Evolutionary conservation across 2,329 filamentous ascomycete species (phyloP), one percentile per base, ranked within the genome.

Genomic region (Colletotrichum euphorbiae): DNA sequence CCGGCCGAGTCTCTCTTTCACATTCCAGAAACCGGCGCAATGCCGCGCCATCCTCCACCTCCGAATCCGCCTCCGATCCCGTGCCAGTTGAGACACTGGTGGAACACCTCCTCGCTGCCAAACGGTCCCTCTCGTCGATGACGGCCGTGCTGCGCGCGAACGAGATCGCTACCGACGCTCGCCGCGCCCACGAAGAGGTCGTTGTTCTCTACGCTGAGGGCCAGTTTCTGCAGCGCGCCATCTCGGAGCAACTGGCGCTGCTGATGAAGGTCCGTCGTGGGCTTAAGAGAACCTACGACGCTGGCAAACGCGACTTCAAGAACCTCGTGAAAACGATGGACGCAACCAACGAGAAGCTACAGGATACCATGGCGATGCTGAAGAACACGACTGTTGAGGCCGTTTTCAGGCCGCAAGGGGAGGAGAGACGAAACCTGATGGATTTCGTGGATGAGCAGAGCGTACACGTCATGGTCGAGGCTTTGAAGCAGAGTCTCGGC

Each of bases 121-220:
- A 98, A 77, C 89, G 93, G 50, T 94, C 94, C 1, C 86, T 98
- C 4, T 92, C 92, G 15, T 93, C 93, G 11, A 94, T 97, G 77
- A 89, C 85, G 46, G 90, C 92, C 69, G 93, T 98, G 58, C 90
- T 93, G 76, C 92, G 93, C 68, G 94, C 94, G 71, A 94, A 96
- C 76, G 92, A 97, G 75, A 90, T 98, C 63, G 91, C 96, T 50
- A 93, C 89, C 19, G 84, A 88, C 13, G 93, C 94, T 4, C 90
- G 93, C 38, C 82, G 85, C 36, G 87, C 93, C 38, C 85, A 97
- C 71, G 93, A 97, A 75, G 91, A 96, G 72, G 90, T 90, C 54
- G 90, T 93, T 60, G 84, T 94, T 9, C 85, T 97, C 4, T 86
- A 87, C 21, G 89, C 92, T 7, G 86, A 91, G 73, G 89, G 90